Conservation (phyloP, 2,329 filamentous ascomycete genomes). For the Catunica adiposa region DNA sequence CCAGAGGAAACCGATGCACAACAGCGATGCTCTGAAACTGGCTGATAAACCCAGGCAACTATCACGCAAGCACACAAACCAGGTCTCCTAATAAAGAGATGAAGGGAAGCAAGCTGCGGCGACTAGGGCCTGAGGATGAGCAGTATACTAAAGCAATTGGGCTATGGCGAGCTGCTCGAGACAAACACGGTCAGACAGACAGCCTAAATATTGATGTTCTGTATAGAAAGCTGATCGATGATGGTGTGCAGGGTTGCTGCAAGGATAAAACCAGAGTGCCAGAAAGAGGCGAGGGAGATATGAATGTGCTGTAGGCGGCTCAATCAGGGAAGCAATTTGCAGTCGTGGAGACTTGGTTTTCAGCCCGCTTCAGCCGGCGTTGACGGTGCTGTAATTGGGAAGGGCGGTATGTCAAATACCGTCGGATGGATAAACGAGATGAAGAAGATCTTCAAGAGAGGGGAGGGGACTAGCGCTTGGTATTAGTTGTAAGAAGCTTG, state of each 20-base stretch:
- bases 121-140: not conserved
- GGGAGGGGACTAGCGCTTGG: not conserved
- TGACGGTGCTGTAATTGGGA: not conserved
- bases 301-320: not conserved
- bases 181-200: no score
- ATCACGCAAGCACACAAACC: no score
- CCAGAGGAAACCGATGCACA: not conserved
- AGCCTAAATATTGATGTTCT: no score
- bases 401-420: constrained; percentile 1
- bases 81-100: not conserved
- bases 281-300: not conserved
- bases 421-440: not conserved
- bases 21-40: no score
- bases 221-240: no score
- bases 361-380: not conserved
- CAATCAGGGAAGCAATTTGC: not conserved
- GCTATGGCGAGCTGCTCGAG: no score
- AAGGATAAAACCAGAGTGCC: no score
- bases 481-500: not conserved
- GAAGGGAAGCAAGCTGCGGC: not conserved
- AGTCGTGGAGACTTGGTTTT: not conserved
- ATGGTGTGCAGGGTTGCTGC: no score
- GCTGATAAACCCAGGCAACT: no score
- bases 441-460: not conserved
- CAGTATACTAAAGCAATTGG: no score